These are phyloP conservation scores for Xerophyta viscosa DNA, from an alignment of 106 monocot genomes.

Conservation along the genomic window DNA sequence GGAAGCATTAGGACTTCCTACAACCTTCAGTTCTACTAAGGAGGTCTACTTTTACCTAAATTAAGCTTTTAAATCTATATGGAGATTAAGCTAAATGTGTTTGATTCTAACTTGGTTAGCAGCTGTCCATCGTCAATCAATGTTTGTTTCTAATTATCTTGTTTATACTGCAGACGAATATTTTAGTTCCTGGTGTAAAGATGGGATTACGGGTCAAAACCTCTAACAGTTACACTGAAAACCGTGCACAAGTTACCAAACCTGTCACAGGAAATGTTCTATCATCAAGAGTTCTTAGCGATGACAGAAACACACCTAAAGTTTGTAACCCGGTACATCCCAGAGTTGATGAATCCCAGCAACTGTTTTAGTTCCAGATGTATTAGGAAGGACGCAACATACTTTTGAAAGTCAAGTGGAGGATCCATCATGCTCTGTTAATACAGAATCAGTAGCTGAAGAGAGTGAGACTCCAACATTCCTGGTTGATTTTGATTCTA, in stretches of 20 bases:
- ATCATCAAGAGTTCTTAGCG: conserved; percentile 19
- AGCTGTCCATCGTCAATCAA: too few relatives aligned
- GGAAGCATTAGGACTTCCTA: conserved; percentile 75
- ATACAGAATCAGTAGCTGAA: too few relatives aligned
- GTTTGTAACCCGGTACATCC: not conserved
- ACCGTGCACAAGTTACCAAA: too few relatives aligned
- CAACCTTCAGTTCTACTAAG: conserved; percentile 58
- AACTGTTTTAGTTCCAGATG: too few relatives aligned
- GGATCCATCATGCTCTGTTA: too few relatives aligned
- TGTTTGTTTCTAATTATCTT: not conserved
- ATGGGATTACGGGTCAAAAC: conserved; percentile 21
- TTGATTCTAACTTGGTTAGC: not conserved
- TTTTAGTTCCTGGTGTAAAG: conserved; percentile 15
- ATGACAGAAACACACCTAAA: conserved; percentile 12
- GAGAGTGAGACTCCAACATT: too few relatives aligned
- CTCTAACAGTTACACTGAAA: too few relatives aligned
- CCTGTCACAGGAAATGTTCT: conserved; percentile 7
- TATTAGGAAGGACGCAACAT: too few relatives aligned
- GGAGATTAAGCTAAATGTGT: not conserved
- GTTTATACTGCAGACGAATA: conserved; percentile 22
- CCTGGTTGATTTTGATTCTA: too few relatives aligned
- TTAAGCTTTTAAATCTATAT: not conserved
- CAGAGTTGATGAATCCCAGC: too few relatives aligned
- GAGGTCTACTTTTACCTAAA: conserved; percentile 19
- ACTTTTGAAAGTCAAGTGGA: too few relatives aligned